Evolutionary conservation across 2,329 filamentous ascomycete genomes (phyloP).

Genomic region (Colletotrichum cordylinicola): DNA sequence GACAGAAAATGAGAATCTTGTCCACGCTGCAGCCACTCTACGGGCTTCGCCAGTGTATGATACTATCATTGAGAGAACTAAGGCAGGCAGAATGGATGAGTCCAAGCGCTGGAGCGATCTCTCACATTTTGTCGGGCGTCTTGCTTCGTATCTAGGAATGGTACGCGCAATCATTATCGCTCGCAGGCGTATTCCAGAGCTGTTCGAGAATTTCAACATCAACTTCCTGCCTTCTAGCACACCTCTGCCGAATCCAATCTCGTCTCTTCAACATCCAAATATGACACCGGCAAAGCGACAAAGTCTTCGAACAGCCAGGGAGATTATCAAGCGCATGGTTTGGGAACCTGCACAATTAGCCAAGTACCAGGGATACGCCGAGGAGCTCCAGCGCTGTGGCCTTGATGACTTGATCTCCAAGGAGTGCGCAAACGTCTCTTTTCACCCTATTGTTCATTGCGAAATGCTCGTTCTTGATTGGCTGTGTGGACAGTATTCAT

Average conservation of each 20-base stretch:
- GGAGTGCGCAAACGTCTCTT: neutral
- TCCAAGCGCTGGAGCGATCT: slow-evolving; percentile 33
- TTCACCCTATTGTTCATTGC: slow-evolving; percentile 19
- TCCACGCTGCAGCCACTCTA: neutral
- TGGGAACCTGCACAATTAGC: neutral
- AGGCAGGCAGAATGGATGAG: slow-evolving; percentile 8
- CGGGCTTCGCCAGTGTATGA: neutral
- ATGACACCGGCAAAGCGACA: slow-evolving; percentile 2
- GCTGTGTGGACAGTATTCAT: neutral
- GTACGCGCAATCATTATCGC: slow-evolving; percentile 26
- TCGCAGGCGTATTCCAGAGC: slow-evolving; percentile 28
- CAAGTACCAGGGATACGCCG: neutral
- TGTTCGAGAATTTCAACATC: slow-evolving; percentile 33
- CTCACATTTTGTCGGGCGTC: slow-evolving; percentile 31
- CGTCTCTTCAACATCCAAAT: neutral
- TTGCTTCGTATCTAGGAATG: slow-evolving; percentile 27
- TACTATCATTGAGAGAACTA: neutral
- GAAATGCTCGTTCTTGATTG: slow-evolving; percentile 21
- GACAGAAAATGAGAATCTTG: neutral
- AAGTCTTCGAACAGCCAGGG: neutral
- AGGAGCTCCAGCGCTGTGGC: neutral
- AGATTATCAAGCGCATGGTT: slow-evolving; percentile 29
- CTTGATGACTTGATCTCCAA: neutral
- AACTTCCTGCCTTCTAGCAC: slow-evolving; percentile 29
- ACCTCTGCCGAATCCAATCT: slow-evolving; percentile 22